Evolutionary conservation across 306 rosid species (phyloP), one percentile per base, ranked within the genome.

Genomic region (Quercus suber): DNA sequence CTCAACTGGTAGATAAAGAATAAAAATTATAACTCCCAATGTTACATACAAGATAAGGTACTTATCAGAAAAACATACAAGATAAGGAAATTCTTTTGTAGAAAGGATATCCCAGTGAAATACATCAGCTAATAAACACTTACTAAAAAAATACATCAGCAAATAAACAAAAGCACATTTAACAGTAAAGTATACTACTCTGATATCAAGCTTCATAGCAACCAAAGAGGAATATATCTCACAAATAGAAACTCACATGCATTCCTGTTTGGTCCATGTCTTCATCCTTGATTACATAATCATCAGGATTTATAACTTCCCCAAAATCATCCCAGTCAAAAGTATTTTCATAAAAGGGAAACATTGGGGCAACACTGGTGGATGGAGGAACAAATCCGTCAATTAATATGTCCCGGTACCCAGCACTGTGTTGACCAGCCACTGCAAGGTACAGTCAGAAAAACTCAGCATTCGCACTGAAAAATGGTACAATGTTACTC

Each of bases 281-380:
- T 80, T 91, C 97, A 74, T 91, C 99, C 86, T 91, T 95, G 63
- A 95, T 92, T 56, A 91, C 98, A 84, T 92, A 95, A 89, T 91
- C 97, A 73, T 95, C 99, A n/a, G 99, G 99, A 83, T 95, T 93
- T 84, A 95, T 95, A 60, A 95, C 96, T 84, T 93, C 98, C 55
- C 99, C 98, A 88, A 90, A 93, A 84, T 95, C 99, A 84, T 91
- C 98, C 99, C 98, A 95, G 76, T 93, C 98, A 5, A 83, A 81
- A 35, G 88, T 79, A 80, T 88, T 95, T 75, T 93, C 98, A 55
- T 81, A 92, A 77, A 76, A 92, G 74, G 99, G 97, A 85, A 90
- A 95, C 93, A 95, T 91, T 18, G 97, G 99, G 41, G 94, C 92
- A 86, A 89, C 92, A 79, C 90, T 83, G 10, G 96, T 85, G 7